Evolutionary conservation across 2,329 filamentous ascomycete species (phyloP).

Genomic region (Nectriaceae sp.): DNA sequence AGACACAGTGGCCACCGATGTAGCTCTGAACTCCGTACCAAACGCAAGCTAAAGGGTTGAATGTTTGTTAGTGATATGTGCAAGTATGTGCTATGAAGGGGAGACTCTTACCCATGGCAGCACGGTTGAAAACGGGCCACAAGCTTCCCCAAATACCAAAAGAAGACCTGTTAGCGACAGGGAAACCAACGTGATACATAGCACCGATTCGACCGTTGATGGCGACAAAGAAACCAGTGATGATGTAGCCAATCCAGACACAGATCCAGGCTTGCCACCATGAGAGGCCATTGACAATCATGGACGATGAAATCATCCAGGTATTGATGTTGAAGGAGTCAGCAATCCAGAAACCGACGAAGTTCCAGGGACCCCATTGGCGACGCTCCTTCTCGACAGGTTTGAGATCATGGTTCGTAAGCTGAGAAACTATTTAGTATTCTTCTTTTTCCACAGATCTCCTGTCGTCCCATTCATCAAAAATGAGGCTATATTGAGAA

Average conservation of each 20-base stretch:
- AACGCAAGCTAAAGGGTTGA: slow-evolving; percentile 59
- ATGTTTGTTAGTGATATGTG: slow-evolving; percentile 11
- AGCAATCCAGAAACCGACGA: slow-evolving; percentile 84
- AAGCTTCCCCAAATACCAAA: slow-evolving; percentile 89
- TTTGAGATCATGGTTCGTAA: slow-evolving; percentile 83
- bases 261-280: slow-evolving; percentile 95
- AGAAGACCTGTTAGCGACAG: slow-evolving; percentile 73
- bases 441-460: slow-evolving; percentile 2
- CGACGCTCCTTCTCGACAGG: slow-evolving; percentile 77
- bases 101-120: slow-evolving; percentile 64
- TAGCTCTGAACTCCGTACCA: slow-evolving; percentile 88
- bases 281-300: slow-evolving; percentile 75
- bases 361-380: slow-evolving; percentile 86
- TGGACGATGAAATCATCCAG: slow-evolving; percentile 89
- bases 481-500: no score
- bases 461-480: no score
- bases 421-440: slow-evolving; percentile 40
- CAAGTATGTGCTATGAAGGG: neutral
- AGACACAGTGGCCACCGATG: slow-evolving; percentile 83
- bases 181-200: slow-evolving; percentile 86
- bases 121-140: slow-evolving; percentile 87
- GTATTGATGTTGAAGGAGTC: slow-evolving; percentile 90
- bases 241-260: slow-evolving; percentile 82
- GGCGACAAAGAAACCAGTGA: slow-evolving; percentile 75
- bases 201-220: slow-evolving; percentile 82